Conservation (phyloP, 108 stramenopile species). For the Fragilaria radians region DNA sequence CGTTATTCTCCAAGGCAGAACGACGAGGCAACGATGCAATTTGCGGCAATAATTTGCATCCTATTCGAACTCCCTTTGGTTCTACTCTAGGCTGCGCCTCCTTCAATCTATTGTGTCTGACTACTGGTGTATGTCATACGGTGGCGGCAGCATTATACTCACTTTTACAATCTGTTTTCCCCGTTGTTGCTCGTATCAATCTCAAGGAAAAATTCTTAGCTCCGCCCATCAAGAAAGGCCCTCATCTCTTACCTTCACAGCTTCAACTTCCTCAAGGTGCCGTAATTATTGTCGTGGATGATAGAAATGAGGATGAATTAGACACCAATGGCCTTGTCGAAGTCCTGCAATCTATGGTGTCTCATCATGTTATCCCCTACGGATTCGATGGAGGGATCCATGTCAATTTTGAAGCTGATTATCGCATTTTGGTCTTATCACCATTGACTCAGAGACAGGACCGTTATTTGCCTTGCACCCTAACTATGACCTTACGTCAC, state of each 20-base stretch:
- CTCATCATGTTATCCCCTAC: slow-evolving; percentile 27
- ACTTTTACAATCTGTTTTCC: slow-evolving; percentile 20
- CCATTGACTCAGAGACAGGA: not conserved
- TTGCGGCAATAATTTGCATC: no score
- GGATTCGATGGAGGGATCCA: slow-evolving; percentile 39
- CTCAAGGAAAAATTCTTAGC: not conserved
- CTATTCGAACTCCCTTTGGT: slow-evolving; percentile 9
- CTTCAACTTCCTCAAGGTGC: slow-evolving; percentile 45
- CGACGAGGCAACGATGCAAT: slow-evolving; percentile 4
- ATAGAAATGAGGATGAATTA: not conserved
- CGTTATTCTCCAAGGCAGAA: slow-evolving; percentile 24
- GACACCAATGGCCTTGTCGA: not conserved
- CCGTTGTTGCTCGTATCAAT: slow-evolving; percentile 20
- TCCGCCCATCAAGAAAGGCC: slow-evolving; percentile 22
- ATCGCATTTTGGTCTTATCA: slow-evolving; percentile 41
- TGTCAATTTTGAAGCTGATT: slow-evolving; percentile 46
- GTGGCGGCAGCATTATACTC: slow-evolving; percentile 5
- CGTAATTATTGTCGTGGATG: slow-evolving; percentile 22
- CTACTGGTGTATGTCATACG: slow-evolving; percentile 3
- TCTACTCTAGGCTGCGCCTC: slow-evolving; percentile 46
- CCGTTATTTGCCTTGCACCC: slow-evolving; percentile 5
- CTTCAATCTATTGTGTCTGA: slow-evolving; percentile 20
- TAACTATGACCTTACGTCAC: slow-evolving; percentile 1
- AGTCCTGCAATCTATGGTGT: slow-evolving; percentile 5
- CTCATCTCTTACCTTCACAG: slow-evolving; percentile 20